phyloP scores from a whole-genome alignment of 1,284 basidiomycete species.

The Naganishia sp. region DNA sequence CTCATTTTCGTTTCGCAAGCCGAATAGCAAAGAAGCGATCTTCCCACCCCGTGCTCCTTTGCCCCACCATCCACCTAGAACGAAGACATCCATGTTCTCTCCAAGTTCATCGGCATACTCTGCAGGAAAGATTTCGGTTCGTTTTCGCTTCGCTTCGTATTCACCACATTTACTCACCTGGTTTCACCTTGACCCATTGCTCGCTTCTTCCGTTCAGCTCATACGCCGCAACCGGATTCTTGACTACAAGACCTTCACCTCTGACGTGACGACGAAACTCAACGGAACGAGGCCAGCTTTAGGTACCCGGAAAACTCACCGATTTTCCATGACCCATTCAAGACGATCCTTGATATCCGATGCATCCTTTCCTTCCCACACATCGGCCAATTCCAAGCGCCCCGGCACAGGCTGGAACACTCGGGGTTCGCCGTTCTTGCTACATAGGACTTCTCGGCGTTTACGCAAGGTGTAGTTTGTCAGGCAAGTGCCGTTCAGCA shows the following conservation, averaged over 20 bases:
- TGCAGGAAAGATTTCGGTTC: not conserved
- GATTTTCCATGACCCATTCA: constrained; percentile 73
- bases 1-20: constrained; percentile 49
- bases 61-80: constrained; percentile 62
- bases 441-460: constrained; percentile 50
- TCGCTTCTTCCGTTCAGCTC: constrained; percentile 77
- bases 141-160: not conserved
- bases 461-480: constrained; percentile 51
- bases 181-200: constrained; percentile 95
- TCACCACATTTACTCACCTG: constrained; percentile 60
- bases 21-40: constrained; percentile 54
- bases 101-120: constrained; percentile 70
- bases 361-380: constrained; percentile 70
- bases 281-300: not conserved
- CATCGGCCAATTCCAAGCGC: constrained; percentile 72
- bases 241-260: constrained; percentile 89
- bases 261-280: constrained; percentile 48
- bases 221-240: constrained; percentile 77
- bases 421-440: constrained; percentile 33
- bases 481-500: constrained; percentile 63
- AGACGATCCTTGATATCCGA: constrained; percentile 76
- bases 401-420: constrained; percentile 61
- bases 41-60: constrained; percentile 54
- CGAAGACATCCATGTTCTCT: constrained; percentile 83
- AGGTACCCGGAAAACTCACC: constrained; percentile 45